Evolutionary conservation across 768 basidiomycete species (phyloP), one percentile per base, ranked within the genome.

Genomic region (Suillus clintonianus): DNA sequence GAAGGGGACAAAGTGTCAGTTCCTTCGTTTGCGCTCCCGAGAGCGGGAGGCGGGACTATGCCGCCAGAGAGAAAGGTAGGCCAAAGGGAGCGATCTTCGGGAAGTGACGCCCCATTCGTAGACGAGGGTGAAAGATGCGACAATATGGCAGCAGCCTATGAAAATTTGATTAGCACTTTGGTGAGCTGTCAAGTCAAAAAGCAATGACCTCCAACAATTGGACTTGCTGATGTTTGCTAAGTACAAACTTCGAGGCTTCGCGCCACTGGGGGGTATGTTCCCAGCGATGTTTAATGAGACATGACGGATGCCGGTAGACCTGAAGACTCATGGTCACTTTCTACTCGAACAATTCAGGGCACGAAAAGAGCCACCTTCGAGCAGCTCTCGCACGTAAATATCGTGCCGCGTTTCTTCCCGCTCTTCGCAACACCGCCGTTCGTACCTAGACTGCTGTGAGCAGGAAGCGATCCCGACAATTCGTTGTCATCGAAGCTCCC

Each of bases 241-340:
- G 81, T 37, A 95, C 86, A 69, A 95, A 89, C 74, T 95, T 94
- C 67, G 90, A 85, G 2, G 95, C 91, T 74, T 95, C 93, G 50
- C 91, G 89, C 97, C 97, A 99, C 71, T 97, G 95, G 22, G 93
- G 92, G 39, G 92, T 94, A 72, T 97, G 94, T 72, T 98, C 96
- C 97, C 97, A 99, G 39, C 97, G 91, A 72, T 99, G 97, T 77
- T 98, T 98, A 77, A 96, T 92, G 55, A 99, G 82, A 77, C 96
- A 98, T 14, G 92, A 94, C 3, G 95, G 95, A 77, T 99, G 96
- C 59, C 91, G 88, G 75, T 93, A 94, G 43, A 92, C 87, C 91
- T 92, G 72, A 32, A 41, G 37, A 27, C 11, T 41, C 37, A 13
- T 57, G 56, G 56, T 57, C 56, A 57, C 37, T 57, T 41, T 57